Base-by-base conservation (phyloP, 1,284 basidiomycete genomes). In the Leccinum subspadiceum region DNA sequence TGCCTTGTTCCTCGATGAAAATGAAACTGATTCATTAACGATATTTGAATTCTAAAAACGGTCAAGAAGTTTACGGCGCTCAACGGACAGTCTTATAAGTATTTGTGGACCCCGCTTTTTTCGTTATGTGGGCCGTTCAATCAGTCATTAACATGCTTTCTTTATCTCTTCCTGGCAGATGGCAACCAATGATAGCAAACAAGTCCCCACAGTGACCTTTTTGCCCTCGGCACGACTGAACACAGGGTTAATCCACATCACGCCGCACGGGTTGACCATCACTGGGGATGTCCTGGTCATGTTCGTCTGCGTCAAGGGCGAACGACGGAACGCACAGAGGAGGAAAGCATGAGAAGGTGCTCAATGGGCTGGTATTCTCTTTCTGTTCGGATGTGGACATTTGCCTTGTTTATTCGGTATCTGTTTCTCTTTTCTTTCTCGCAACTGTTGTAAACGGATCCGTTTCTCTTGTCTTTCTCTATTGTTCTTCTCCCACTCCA, bases 31-130 rank as follows among this genome's bases (percentile, higher is more conserved):
- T 22, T 13, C 20, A 24, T 49, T 12, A 24, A 24, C 22, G 2
- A 48, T 13, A 2, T 48, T 48, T 24, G 46, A 24, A 49, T 13
- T 3, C 22, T 26, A 53, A 46, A 54, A 50, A 46, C 74, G 71
- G 53, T 74, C 73, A 29, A 63, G 71, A 26, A 73, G 52, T 72
- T 72, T 39, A 75, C 66, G 39, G 73, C 73, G 15, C 67, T 73
- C 64, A 72, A 72, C 53, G 71, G 72, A 20, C 68, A 75, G 44
- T 72, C 71, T 4, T 75, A 72, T 56, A 72, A 72, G 61, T 72
- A 72, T 68, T 68, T 63, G 4, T n/a, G 49, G 49, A 55, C 44
- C 54, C 4, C 39, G 37, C 41, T 44, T 50, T 35, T 63, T 10
- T 31, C 17, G 4, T 17, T 22, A 35, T 35, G 6, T 48, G 50